Evolutionary conservation across 345 rosid species (phyloP).

Genomic region (Nephelium lappaceum): DNA sequence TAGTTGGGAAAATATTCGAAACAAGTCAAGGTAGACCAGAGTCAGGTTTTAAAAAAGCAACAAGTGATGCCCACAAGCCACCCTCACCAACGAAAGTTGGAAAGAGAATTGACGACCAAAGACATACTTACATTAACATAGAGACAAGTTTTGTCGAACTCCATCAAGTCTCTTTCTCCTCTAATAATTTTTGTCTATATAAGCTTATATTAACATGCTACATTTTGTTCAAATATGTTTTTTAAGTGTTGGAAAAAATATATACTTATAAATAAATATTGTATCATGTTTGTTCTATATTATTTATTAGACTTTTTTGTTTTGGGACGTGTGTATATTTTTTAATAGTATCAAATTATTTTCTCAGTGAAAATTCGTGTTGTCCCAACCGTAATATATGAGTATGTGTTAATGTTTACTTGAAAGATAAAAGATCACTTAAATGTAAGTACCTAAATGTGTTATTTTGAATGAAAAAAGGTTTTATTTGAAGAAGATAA

Average conservation of each 20-base stretch:
- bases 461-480: too few relatives aligned
- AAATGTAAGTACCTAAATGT: too few relatives aligned
- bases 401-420: too few relatives aligned
- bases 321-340: too few relatives aligned
- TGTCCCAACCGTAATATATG: too few relatives aligned
- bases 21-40: conserved; percentile 10
- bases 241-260: too few relatives aligned
- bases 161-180: background rate
- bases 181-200: background rate
- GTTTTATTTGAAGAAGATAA: too few relatives aligned
- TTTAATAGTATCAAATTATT: too few relatives aligned
- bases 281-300: background rate
- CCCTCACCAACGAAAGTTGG: background rate
- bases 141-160: conserved; percentile 18
- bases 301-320: background rate
- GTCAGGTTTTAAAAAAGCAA: background rate
- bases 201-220: background rate
- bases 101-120: background rate
- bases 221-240: background rate
- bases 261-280: too few relatives aligned
- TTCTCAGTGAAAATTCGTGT: too few relatives aligned
- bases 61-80: conserved; percentile 4
- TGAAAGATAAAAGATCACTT: too few relatives aligned
- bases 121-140: background rate
- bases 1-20: background rate